Evolutionary conservation across 257 asterid species (phyloP).

Genomic region (Przewalskia tangutica): DNA sequence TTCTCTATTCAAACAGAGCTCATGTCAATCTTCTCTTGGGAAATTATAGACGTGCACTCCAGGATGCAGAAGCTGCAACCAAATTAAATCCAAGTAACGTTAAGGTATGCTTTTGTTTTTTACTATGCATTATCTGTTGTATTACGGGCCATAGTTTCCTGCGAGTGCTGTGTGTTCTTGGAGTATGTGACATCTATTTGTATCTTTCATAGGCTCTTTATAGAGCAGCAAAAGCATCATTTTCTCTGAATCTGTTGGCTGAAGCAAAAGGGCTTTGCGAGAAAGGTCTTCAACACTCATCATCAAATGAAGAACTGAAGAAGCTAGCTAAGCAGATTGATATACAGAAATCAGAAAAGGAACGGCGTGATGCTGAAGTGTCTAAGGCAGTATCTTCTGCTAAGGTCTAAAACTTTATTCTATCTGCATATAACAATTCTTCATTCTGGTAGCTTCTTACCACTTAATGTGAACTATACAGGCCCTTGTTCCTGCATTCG

Average conservation of each 20-base stretch:
- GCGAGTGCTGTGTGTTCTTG: neutral
- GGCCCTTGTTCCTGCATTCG: conserved; percentile 66
- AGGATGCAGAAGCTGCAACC: conserved; percentile 82
- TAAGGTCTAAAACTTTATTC: conserved; percentile 33
- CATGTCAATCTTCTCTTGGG: conserved; percentile 83
- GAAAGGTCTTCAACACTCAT: conserved; percentile 63
- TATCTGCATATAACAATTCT: neutral
- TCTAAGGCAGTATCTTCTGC: conserved; percentile 54
- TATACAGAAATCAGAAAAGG: conserved; percentile 31
- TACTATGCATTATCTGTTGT: neutral
- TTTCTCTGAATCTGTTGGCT: conserved; percentile 58
- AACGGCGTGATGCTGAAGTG: conserved; percentile 43
- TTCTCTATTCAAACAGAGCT: conserved; percentile 73
- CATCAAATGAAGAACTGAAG: conserved; percentile 62
- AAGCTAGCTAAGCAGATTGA: conserved; percentile 59
- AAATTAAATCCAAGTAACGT: conserved; percentile 47
- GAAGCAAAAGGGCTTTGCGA: conserved; percentile 67
- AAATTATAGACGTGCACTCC: conserved; percentile 69
- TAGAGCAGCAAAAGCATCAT: conserved; percentile 77
- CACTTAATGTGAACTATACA: conserved; percentile 24
- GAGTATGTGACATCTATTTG: neutral
- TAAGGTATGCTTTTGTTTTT: conserved; percentile 29
- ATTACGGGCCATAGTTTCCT: neutral
- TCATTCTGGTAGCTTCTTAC: conserved; percentile 7
- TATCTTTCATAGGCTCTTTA: conserved; percentile 49